Evolutionary conservation across 2,329 filamentous ascomycete genomes (phyloP), one percentile per base, ranked within the genome.

Genomic region (Talaromyces islandicus): DNA sequence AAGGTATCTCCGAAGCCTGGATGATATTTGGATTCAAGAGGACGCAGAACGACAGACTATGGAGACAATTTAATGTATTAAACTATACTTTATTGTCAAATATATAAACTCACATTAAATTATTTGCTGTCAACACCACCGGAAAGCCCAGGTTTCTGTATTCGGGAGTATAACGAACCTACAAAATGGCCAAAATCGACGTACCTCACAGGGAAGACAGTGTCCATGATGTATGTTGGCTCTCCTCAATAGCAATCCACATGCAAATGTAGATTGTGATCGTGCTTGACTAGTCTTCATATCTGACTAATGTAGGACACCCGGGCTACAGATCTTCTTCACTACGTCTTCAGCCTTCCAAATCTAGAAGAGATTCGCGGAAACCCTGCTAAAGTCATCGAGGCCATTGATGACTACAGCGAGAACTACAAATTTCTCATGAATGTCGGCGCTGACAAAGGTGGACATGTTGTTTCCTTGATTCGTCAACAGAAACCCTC

Each of bases 361-460:
- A 79, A 88, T 62, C 73, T 90, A 25, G 82, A 87, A 2, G 77
- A 84, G 57, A 81, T 92, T 58, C 80, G 86, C 54, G 85, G 83
- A n/a, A 85, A 84, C 19, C 89, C 89, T 0, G 69, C 81, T 17
- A 81, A 81, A 59, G 82, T 93, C 1, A 78, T 92, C 0, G 78
- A 80, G 25, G 84, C 85, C 30, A 91, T 93, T 71, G 88, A 93
- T 68, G 83, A 88, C 57, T 93, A 81, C 71, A 85, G 78, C 14
- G 75, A 83, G 46, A n/a, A 24, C n/a, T 86, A 82, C 1, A 89
- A 87, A 70, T 89, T 88, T 64, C 81, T 93, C 58, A 93, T 93
- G 87, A 93, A 92, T 64, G 85, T 94, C 1, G 90, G 90, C 48
- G 81, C 86, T 65, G 80, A 86, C 68, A 94, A 94, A 75, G 89